These are phyloP conservation scores for Lactarius pseudohatsudake DNA, from an alignment of 768 basidiomycete genomes.

Conservation along the genomic window DNA sequence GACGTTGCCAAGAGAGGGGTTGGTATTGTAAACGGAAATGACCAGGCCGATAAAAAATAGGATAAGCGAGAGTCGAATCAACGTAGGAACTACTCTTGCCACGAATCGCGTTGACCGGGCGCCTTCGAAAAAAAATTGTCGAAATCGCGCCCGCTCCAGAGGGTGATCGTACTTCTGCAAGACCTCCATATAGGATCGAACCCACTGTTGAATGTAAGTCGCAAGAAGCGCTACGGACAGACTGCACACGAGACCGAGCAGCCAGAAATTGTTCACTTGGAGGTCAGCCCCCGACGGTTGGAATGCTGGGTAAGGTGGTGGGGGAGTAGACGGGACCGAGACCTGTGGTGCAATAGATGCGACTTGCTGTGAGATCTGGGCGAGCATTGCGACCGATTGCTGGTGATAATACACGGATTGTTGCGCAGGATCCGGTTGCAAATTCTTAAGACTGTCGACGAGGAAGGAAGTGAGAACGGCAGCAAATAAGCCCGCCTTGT, in stretches of 20 bases:
- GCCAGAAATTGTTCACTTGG: constrained; percentile 8
- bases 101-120: not conserved
- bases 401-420: not conserved
- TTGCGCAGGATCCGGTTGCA: not conserved
- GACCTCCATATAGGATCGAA: not conserved
- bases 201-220: constrained; percentile 12
- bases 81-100: not conserved
- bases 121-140: not conserved
- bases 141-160: not conserved
- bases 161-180: not conserved
- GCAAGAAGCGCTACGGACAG: constrained; percentile 4
- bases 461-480: constrained; percentile 9
- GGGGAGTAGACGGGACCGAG: not conserved
- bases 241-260: constrained; percentile 3
- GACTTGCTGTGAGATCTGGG: constrained; percentile 12
- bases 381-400: constrained; percentile 2
- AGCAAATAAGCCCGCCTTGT: constrained; percentile 15
- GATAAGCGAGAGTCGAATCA: not conserved
- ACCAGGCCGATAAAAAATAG: constrained; percentile 10
- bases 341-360: not conserved
- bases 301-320: not conserved
- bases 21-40: not conserved
- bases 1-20: not conserved
- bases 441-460: not conserved
- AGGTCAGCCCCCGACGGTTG: not conserved